Evolutionary conservation across 1,139 yeast species (phyloP).

Genomic region (Candida mesenterica): DNA sequence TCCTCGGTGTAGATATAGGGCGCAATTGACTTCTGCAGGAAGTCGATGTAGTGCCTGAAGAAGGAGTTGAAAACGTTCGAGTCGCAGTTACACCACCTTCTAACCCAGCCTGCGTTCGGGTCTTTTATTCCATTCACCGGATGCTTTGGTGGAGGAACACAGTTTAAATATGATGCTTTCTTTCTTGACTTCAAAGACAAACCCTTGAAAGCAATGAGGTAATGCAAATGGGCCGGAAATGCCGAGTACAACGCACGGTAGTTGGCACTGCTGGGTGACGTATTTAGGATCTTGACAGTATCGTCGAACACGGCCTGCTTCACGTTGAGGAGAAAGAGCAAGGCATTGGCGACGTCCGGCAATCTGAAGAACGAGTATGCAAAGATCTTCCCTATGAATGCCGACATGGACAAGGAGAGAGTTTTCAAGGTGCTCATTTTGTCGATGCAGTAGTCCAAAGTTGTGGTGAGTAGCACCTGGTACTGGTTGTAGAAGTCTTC

Average conservation of each 20-base stretch:
- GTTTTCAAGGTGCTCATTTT: conserved; percentile 52
- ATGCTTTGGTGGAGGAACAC: conserved; percentile 48
- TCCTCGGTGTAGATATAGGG: conserved; percentile 1
- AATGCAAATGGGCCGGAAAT: conserved; percentile 41
- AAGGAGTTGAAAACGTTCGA: conserved; percentile 74
- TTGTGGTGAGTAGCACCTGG: conserved; percentile 41
- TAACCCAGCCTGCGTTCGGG: conserved; percentile 68
- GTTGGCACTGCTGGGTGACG: conserved; percentile 3
- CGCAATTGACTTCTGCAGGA: conserved; percentile 22
- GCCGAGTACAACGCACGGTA: conserved; percentile 12
- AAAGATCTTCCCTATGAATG: conserved; percentile 78
- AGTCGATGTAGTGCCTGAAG: conserved; percentile 62
- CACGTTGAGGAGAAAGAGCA: conserved; percentile 61
- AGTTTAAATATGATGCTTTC: conserved; percentile 31
- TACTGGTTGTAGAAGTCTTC: conserved; percentile 24
- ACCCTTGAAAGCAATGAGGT: conserved; percentile 38
- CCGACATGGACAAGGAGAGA: conserved; percentile 59
- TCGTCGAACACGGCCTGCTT: conserved; percentile 37
- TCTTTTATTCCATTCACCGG: conserved; percentile 59
- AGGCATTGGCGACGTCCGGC: conserved; percentile 60
- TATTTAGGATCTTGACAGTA: conserved; percentile 3
- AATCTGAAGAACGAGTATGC: conserved; percentile 64
- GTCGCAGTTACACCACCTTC: conserved; percentile 50
- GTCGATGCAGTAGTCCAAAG: conserved; percentile 56
- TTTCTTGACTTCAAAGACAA: conserved; percentile 20